These are phyloP conservation scores for Lasiosphaeria ovina DNA, from an alignment of 495 filamentous ascomycete species.

Conservation along the genomic window DNA sequence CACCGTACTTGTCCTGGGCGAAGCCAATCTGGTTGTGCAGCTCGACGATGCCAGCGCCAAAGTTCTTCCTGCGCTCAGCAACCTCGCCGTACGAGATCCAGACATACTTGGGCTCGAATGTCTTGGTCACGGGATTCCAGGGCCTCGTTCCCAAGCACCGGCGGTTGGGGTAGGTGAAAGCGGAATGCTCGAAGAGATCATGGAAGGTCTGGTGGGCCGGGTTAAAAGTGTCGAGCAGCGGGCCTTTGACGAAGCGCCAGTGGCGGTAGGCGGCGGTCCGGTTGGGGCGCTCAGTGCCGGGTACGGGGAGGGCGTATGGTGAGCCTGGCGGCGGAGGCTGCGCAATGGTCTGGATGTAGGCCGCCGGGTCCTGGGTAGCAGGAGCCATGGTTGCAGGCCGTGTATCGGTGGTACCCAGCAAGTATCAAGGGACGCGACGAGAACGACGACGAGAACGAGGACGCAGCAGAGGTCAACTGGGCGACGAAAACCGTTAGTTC, in stretches of 20 bases:
- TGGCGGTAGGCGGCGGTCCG: conserved; percentile 78
- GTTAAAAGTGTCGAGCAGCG: conserved; percentile 69
- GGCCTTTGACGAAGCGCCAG: conserved; percentile 68
- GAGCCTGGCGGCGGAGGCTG: conserved; percentile 57
- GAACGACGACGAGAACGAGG: too few relatives aligned
- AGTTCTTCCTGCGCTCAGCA: conserved; percentile 73
- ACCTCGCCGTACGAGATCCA: conserved; percentile 85
- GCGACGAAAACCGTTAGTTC: too few relatives aligned
- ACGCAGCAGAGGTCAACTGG: too few relatives aligned
- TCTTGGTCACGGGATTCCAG: conserved; percentile 73
- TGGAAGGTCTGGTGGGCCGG: conserved; percentile 71
- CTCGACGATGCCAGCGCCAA: conserved; percentile 84
- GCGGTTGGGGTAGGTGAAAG: conserved; percentile 53
- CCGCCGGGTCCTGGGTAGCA: conserved; percentile 31
- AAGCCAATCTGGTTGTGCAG: conserved; percentile 71
- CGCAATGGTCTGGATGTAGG: conserved; percentile 44
- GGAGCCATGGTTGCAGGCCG: conserved; percentile 30
- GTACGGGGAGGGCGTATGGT: conserved; percentile 65
- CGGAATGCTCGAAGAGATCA: conserved; percentile 74
- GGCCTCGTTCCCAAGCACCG: conserved; percentile 78
- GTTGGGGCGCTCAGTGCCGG: conserved; percentile 69
- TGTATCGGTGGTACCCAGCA: too few relatives aligned
- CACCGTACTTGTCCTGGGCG: conserved; percentile 67
- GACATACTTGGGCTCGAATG: conserved; percentile 68
- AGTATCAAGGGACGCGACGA: too few relatives aligned